These are phyloP conservation scores for Boletales sp. DNA, from an alignment of 768 basidiomycete genomes.

Conservation along the genomic window DNA sequence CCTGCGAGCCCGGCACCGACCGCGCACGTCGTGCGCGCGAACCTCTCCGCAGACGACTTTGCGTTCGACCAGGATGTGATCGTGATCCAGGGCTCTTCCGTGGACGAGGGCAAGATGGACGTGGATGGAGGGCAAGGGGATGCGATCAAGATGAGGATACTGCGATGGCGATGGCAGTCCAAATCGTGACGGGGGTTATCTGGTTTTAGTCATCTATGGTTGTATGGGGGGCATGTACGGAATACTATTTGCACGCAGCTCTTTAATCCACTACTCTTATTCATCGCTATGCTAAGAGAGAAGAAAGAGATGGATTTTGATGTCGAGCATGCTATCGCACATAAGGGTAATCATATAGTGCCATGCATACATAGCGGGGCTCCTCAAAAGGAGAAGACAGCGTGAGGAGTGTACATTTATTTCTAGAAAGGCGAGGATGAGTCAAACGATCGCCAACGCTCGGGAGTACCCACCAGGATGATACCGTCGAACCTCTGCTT, in stretches of 20 bases:
- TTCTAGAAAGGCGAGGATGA: conserved; percentile 13
- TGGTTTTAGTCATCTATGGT: conserved; percentile 14
- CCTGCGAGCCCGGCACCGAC: not conserved
- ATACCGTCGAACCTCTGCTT: conserved; percentile 99
- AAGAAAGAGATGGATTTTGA: conserved; percentile 18
- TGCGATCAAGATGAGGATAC: conserved; percentile 22
- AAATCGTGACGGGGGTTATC: conserved; percentile 3
- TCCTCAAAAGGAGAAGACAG: conserved; percentile 4
- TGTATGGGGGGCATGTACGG: conserved; percentile 10
- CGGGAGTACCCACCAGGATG: conserved; percentile 64
- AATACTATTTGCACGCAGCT: not conserved
- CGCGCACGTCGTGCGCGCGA: conserved; percentile 11
- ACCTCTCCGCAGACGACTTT: conserved; percentile 21
- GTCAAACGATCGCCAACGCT: not conserved
- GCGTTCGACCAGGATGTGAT: conserved; percentile 20
- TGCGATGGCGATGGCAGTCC: conserved; percentile 26
- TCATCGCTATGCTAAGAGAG: not conserved
- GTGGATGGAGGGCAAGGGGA: conserved; percentile 7
- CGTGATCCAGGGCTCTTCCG: conserved; percentile 5
- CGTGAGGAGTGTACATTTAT: conserved; percentile 15
- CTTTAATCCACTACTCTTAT: not conserved
- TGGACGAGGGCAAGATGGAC: conserved; percentile 10
- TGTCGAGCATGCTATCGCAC: conserved; percentile 22
- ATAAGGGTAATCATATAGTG: conserved; percentile 24
- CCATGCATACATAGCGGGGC: conserved; percentile 19